Percentiles rank a stretch among this genome's conserved stretches.
These are phyloP conservation scores for Echites panduratus DNA, from an alignment of 257 asterid genomes.

Conservation along the genomic window DNA sequence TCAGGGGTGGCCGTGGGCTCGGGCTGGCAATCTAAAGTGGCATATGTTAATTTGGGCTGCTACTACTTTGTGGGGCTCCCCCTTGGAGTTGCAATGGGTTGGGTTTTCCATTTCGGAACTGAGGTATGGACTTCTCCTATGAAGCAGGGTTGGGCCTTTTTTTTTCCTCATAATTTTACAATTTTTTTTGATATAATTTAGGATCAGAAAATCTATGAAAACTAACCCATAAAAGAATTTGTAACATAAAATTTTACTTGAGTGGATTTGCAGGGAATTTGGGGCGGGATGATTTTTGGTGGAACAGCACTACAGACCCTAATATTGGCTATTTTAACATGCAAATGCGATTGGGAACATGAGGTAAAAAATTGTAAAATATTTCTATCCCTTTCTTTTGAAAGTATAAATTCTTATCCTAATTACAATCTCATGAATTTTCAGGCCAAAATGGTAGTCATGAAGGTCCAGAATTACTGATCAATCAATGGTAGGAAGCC, in stretches of 20 bases:
- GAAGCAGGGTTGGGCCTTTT: background rate
- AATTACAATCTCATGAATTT: background rate
- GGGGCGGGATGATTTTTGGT: constrained; percentile 57
- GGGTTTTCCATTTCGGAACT: constrained; percentile 34
- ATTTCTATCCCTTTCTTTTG: background rate
- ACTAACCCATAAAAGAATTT: no score
- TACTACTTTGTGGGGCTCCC: constrained; percentile 55
- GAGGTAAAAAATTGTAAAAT: constrained; percentile 24
- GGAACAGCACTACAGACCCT: constrained; percentile 47
- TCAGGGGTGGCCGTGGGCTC: constrained; percentile 54
- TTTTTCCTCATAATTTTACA: no score
- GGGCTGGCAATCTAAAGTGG: constrained; percentile 49
- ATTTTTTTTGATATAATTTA: no score
- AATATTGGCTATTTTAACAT: constrained; percentile 26
- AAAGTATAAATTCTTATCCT: background rate
- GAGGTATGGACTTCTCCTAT: constrained; percentile 20
- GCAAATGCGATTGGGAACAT: constrained; percentile 40
- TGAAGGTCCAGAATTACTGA: constrained; percentile 14
- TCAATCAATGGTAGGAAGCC: constrained; percentile 4
- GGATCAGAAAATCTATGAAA: no score
- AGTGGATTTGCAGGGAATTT: constrained; percentile 30
- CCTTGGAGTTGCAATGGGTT: constrained; percentile 31
- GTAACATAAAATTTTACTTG: no score
- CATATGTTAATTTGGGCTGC: constrained; percentile 37
- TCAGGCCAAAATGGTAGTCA: constrained; percentile 19